phyloP scores from a whole-genome alignment of 2,329 filamentous ascomycete genomes.

The Coleophoma eucalyptorum region DNA sequence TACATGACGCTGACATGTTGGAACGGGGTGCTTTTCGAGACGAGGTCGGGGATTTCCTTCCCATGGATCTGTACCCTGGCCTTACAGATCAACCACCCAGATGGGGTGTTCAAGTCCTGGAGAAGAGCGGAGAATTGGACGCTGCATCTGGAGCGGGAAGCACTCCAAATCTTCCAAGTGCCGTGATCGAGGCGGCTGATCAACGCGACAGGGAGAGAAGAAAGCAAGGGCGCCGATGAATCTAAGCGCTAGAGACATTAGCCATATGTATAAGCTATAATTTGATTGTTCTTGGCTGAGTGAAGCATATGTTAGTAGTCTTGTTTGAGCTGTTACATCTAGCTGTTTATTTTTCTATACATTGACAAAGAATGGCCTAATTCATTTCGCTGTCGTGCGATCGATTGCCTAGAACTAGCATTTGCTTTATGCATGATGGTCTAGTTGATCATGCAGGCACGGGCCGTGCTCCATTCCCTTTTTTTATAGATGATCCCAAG shows the following conservation, averaged over 20 bases:
- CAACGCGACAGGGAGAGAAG: slow-evolving; percentile 20
- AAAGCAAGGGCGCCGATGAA: slow-evolving; percentile 7
- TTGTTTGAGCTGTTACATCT: no score
- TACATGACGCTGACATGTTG: slow-evolving; percentile 68
- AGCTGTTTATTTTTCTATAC: no score
- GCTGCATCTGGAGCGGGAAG: slow-evolving; percentile 10
- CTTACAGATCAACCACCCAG: slow-evolving; percentile 45
- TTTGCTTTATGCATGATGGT: no score
- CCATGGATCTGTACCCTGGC: slow-evolving; percentile 82
- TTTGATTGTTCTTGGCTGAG: no score
- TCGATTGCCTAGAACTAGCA: no score
- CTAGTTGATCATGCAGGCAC: no score
- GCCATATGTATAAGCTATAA: background rate
- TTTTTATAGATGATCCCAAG: no score
- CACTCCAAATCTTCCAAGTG: slow-evolving; percentile 17
- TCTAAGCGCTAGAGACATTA: background rate
- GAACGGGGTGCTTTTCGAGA: slow-evolving; percentile 75
- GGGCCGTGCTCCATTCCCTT: no score
- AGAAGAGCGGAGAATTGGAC: slow-evolving; percentile 4
- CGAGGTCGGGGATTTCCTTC: slow-evolving; percentile 82
- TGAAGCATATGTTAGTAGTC: no score
- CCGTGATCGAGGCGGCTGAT: slow-evolving; percentile 20
- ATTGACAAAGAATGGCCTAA: no score
- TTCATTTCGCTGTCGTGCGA: no score
- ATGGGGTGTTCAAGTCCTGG: slow-evolving; percentile 17